Evolutionary conservation across 805 yeast genomes (phyloP).

Genomic region (Isabelozyma heimii): DNA sequence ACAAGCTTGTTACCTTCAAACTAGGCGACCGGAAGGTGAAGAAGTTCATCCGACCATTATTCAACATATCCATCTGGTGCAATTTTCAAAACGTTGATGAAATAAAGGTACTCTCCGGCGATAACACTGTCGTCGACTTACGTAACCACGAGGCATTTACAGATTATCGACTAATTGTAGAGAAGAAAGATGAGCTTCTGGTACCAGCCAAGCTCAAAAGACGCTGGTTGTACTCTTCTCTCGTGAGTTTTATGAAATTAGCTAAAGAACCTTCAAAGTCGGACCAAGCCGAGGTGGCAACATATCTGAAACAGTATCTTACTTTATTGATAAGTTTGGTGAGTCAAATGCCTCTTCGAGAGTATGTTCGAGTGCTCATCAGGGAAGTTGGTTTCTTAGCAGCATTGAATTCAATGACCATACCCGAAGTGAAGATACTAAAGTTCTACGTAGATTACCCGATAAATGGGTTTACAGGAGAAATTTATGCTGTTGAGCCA

Average conservation of each 20-base stretch:
- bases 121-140: not conserved
- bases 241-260: slow-evolving; percentile 3
- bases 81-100: slow-evolving; percentile 8
- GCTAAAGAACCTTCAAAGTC: not conserved
- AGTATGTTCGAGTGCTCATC: slow-evolving; percentile 1
- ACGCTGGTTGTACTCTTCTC: slow-evolving; percentile 4
- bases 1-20: slow-evolving; percentile 8
- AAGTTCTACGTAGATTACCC: slow-evolving; percentile 28
- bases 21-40: not conserved
- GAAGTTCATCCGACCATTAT: slow-evolving; percentile 20
- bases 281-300: not conserved
- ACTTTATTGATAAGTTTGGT: slow-evolving; percentile 1
- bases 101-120: not conserved
- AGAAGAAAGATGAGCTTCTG: not conserved
- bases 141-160: not conserved
- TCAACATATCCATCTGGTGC: slow-evolving; percentile 32
- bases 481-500: slow-evolving; percentile 5
- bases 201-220: not conserved
- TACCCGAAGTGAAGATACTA: not conserved
- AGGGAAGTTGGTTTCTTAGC: slow-evolving; percentile 1
- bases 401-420: not conserved
- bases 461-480: slow-evolving; percentile 38
- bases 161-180: not conserved
- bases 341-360: slow-evolving; percentile 3
- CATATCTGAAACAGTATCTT: slow-evolving; percentile 6